These are phyloP conservation scores for Lachnellula hyalina DNA, from an alignment of 2,329 filamentous ascomycete species.

Conservation along the genomic window DNA sequence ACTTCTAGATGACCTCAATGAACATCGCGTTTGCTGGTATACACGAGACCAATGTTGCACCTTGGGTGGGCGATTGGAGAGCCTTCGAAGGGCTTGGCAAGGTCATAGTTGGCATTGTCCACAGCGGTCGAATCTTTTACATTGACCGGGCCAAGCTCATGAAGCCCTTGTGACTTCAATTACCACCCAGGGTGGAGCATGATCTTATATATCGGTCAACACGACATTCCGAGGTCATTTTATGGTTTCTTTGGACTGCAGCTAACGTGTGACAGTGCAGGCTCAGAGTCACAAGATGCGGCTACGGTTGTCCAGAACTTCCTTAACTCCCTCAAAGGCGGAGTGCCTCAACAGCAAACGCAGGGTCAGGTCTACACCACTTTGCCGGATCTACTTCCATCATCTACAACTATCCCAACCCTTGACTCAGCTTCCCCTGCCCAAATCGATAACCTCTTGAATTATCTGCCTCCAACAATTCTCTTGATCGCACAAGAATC, in stretches of 20 bases:
- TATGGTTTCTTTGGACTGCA: slow-evolving; percentile 8
- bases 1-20: slow-evolving; percentile 30
- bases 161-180: neutral
- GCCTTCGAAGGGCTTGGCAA: neutral
- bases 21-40: slow-evolving; percentile 12
- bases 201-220: neutral
- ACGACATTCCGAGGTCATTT: too few relatives aligned
- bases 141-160: neutral
- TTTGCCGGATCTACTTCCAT: slow-evolving; percentile 77
- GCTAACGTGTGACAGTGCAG: slow-evolving; percentile 52
- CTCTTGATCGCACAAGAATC: slow-evolving; percentile 70
- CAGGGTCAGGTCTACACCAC: slow-evolving; percentile 70
- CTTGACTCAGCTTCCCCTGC: slow-evolving; percentile 53
- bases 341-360: slow-evolving; percentile 37
- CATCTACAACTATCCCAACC: slow-evolving; percentile 71
- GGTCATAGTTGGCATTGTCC: neutral
- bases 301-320: slow-evolving; percentile 81
- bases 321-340: slow-evolving; percentile 69
- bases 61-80: neutral
- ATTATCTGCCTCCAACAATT: slow-evolving; percentile 71
- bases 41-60: neutral
- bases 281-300: slow-evolving; percentile 58
- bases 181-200: neutral
- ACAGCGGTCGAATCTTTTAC: neutral
- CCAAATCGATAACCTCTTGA: slow-evolving; percentile 69